Evolutionary conservation across 1,284 basidiomycete species (phyloP).

Genomic region (Leccinum pachyderme): DNA sequence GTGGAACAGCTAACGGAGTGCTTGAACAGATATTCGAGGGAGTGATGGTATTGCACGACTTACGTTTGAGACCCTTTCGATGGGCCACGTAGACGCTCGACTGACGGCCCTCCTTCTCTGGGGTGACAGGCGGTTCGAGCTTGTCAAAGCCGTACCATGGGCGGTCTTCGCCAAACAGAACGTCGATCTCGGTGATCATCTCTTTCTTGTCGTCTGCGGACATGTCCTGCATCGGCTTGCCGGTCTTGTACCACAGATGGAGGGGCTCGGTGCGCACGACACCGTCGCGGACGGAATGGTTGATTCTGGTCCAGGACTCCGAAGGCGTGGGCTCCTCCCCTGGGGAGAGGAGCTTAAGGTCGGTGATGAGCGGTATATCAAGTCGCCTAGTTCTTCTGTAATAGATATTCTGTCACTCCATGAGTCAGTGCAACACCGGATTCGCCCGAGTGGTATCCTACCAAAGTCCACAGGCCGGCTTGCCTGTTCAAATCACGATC

Average conservation of each 20-base stretch:
- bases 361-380: conserved; percentile 68
- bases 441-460: conserved; percentile 23
- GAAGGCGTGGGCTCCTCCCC: conserved; percentile 45
- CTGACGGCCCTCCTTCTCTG: conserved; percentile 36
- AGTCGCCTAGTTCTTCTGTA: conserved; percentile 82
- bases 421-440: conserved; percentile 18
- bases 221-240: conserved; percentile 60
- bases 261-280: conserved; percentile 50
- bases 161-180: conserved; percentile 76
- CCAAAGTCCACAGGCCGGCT: conserved; percentile 60
- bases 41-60: conserved; percentile 22
- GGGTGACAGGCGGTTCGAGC: conserved; percentile 55
- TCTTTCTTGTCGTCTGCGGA: conserved; percentile 53
- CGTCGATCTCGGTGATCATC: conserved; percentile 85
- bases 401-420: conserved; percentile 59
- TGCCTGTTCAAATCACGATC: conserved; percentile 73
- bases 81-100: conserved; percentile 60
- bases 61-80: conserved; percentile 66
- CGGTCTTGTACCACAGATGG: conserved; percentile 74
- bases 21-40: not conserved
- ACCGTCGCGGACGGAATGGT: conserved; percentile 55
- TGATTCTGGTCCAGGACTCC: conserved; percentile 58
- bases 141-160: conserved; percentile 86
- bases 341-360: conserved; percentile 55
- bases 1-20: conserved; percentile 53